phyloP scores from a whole-genome alignment of 2,329 filamentous ascomycete genomes.

The Cladosporium colombiae region DNA sequence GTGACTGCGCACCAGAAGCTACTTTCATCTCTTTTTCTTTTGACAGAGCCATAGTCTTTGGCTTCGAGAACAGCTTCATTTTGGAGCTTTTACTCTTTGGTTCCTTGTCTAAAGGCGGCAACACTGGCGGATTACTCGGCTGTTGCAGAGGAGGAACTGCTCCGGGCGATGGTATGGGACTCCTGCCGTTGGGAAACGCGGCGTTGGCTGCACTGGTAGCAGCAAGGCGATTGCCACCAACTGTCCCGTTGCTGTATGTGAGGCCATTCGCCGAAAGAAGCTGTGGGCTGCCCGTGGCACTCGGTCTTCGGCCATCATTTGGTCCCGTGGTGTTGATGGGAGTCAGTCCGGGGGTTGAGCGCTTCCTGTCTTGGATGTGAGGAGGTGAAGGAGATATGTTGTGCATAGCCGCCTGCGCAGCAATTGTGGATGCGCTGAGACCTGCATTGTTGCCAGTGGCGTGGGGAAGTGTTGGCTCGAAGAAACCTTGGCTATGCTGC shows the following conservation, averaged over 20 bases:
- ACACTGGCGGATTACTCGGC: constrained; percentile 23
- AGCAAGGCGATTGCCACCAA: constrained; percentile 62
- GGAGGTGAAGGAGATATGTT: constrained; percentile 34
- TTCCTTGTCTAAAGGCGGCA: constrained; percentile 53
- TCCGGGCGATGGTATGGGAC: constrained; percentile 48
- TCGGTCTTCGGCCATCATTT: constrained; percentile 28
- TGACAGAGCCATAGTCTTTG: constrained; percentile 71
- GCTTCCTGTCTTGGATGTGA: constrained; percentile 54
- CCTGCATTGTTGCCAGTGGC: constrained; percentile 37
- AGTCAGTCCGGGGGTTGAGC: constrained; percentile 72
- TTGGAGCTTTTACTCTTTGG: constrained; percentile 70
- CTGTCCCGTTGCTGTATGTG: constrained; percentile 61
- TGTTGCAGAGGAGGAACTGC: constrained; percentile 23
- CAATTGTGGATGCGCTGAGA: constrained; percentile 72
- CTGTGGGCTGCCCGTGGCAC: constrained; percentile 35
- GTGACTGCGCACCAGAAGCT: constrained; percentile 69
- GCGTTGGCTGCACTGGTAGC: constrained; percentile 73
- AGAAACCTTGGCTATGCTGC: constrained; percentile 73
- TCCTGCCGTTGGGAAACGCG: constrained; percentile 64
- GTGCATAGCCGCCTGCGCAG: constrained; percentile 75
- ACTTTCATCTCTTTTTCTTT: constrained; percentile 65
- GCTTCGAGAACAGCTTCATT: constrained; percentile 78
- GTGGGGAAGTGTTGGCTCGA: constrained; percentile 69
- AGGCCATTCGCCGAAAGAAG: constrained; percentile 27
- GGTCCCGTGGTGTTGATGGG: constrained; percentile 42